These are phyloP conservation scores for Ceratocystis harringtonii DNA, from an alignment of 2,329 filamentous ascomycete species.

Conservation along the genomic window DNA sequence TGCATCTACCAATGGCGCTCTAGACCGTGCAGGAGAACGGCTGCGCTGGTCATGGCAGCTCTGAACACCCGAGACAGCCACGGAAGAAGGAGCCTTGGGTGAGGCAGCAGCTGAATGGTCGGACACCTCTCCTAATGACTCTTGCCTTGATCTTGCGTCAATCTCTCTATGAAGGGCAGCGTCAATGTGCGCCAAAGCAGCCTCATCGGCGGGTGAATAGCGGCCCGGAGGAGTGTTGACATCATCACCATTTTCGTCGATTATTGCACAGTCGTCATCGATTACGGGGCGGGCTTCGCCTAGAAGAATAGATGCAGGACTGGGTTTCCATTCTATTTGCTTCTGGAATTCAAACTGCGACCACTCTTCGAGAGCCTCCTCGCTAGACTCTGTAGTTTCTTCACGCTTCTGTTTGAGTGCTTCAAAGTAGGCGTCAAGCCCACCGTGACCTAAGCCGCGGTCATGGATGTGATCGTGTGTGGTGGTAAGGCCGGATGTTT, in stretches of 20 bases:
- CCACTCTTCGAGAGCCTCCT: conserved; percentile 65
- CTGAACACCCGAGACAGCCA: conserved; percentile 27
- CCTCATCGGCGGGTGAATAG: conserved; percentile 31
- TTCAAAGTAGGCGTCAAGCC: conserved; percentile 81
- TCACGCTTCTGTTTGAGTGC: conserved; percentile 71
- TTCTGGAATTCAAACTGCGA: conserved; percentile 80
- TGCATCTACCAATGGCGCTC: conserved; percentile 45
- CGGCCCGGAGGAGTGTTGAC: conserved; percentile 19
- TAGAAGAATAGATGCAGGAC: conserved; percentile 39
- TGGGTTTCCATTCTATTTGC: conserved; percentile 75
- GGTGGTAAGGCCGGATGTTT: conserved; percentile 34
- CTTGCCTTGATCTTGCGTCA: conserved; percentile 33
- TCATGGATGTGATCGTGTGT: conserved; percentile 40
- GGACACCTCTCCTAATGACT: conserved; percentile 30
- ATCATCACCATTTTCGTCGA: conserved; percentile 21
- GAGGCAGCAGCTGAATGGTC: conserved; percentile 28
- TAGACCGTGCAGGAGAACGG: conserved; percentile 34
- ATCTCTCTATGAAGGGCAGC: conserved; percentile 72
- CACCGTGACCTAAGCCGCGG: conserved; percentile 34
- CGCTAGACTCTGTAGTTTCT: conserved; percentile 29
- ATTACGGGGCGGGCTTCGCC: conserved; percentile 25
- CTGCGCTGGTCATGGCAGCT: conserved; percentile 30
- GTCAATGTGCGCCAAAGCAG: conserved; percentile 65
- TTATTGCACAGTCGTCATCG: conserved; percentile 14
- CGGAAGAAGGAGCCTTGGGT: conserved; percentile 25